Evolutionary conservation across 768 basidiomycete genomes (phyloP), one percentile per base, ranked within the genome.

Genomic region (Sarcodon aspratus): DNA sequence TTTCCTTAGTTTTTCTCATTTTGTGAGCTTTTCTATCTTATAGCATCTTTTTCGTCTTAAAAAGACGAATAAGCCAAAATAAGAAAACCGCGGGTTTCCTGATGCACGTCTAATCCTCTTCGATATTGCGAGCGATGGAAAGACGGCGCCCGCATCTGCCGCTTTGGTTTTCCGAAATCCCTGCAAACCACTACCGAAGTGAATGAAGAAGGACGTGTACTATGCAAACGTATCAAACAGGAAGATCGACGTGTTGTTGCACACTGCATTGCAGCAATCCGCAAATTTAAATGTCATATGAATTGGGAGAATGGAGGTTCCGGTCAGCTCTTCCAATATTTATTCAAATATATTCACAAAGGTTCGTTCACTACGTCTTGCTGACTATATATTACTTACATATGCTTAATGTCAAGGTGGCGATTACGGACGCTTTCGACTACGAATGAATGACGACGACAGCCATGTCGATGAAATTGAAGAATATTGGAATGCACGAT

Each of bases 341-440:
- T 68, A 0, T 69, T 66, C 61, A 69, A 70, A 44, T 70, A 68
- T 47, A 59, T 69, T 12, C 63, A 67, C 47, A 69, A 69, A 62
- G 63, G 66, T 63, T n/a, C 3, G 42, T 38, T 15, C 10, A 37
- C 15, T 15, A 10, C 15, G 36, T 37, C 36, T 10, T 10, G 10
- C 10, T 11, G 10, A 37, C 10, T 10, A 10, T 10, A 10, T 37
- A 15, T 15, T 21, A 13, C 15, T 44, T 21, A n/a, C 15, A 32
- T 15, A 38, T 10, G 15, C n/a, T n/a, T 53, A 9, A 47, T 18
- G 33, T 10, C 36, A 43, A 58, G 58, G 55, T 6, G 55, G 53
- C 13, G 55, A 58, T 44, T 27, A 42, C 7, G 45, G 53, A 3
- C 33, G 36, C 34, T 55, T 52, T 33, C 46, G 45, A 5, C 8